Evolutionary conservation across 139 green algal species (phyloP), one percentile per base, ranked within the genome.

Genomic region (Asterochloris erici): DNA sequence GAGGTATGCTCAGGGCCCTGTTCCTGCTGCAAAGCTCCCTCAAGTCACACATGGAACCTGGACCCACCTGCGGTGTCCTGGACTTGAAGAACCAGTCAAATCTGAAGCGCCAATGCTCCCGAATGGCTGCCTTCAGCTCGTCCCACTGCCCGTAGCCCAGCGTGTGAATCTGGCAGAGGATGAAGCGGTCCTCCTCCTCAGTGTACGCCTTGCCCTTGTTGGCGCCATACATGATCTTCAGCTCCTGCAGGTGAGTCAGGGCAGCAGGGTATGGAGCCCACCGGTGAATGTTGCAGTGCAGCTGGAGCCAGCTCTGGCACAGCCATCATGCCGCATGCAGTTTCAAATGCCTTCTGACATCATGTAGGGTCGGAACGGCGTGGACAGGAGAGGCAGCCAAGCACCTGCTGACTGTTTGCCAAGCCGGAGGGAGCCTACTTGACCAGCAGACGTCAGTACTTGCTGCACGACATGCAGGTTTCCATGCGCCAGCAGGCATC

Each of bases 51-150:
- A 54, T 54, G 38, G 38, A 71, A 9, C 19, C 26, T n/a, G 27
- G 24, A 15, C 86, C 4, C 63, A 87, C 87, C 87, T 91, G 86
- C 38, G 96, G 94, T 15, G 92, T 98, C 80, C 97, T 90, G 77
- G 87, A 95, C 92, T 99, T 99, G 88, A 99, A 94, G 90, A 98
- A 99, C 97, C 97, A 99, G 90, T 99, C 97, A 84, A 99, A 99
- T 61, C 97, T 90, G 93, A 99, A 99, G 63, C 96, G 86, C 93
- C 94, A 98, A 82, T 86, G 91, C 73, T 93, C 92, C 63, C 96
- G 91, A 78, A 99, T 94, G 82, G 96, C 95, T 29, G 91, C 91
- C 91, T 99, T 99, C 66, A 99, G 91, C 87, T 99, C 96, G 73
- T 99, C 97, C 97, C 97, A 99, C 12, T 86, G 82, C 74, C 97